Evolutionary conservation across 805 yeast genomes (phyloP), one percentile per base, ranked within the genome.

Genomic region (Saccharomycopsis microspora): DNA sequence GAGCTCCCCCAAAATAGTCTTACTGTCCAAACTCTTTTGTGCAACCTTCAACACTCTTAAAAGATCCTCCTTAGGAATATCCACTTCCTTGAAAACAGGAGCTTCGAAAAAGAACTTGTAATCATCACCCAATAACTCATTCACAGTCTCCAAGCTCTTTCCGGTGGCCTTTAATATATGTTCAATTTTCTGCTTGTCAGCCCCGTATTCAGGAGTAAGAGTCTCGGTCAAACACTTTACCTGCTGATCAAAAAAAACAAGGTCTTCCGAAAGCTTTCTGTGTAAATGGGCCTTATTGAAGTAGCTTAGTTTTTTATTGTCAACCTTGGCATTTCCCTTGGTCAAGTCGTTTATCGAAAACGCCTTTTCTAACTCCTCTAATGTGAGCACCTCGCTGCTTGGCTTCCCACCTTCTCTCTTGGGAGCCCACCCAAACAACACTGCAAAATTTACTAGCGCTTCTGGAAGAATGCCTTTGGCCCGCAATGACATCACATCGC

Each of bases 401-500:
- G 71, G 66, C 32, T 69, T 68, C 2, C 81, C 76, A 2, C 59
- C 59, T 4, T 65, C 66, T 52, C 85, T 69, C 4, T 79, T 76
- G 3, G 96, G 95, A 4, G 96, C 75, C 98, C 98, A 93, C 0
- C 99, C 99, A 62, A 87, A 84, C 49, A 93, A 68, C 0, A 90
- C 95, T 40, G 82, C 82, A 61, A 87, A 93, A 57, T 93, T 93
- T 5, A 85, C 67, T 38, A 93, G 63, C 0, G 98, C 93, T 60
- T 89, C 96, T 0, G 96, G 95, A 4, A 87, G 64, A 10, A 85
- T 71, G 0, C 95, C 95, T 39, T 68, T 68, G 0, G 68, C 64
- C 35, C 67, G 71, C 40, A 51, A 43, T 4, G 74, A 71, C 54
- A 74, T 62, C 1, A 93, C 79, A 43, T 87, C 86, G 6, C 76